Evolutionary conservation across 768 basidiomycete genomes (phyloP).

Genomic region (Tulasnella sp.): DNA sequence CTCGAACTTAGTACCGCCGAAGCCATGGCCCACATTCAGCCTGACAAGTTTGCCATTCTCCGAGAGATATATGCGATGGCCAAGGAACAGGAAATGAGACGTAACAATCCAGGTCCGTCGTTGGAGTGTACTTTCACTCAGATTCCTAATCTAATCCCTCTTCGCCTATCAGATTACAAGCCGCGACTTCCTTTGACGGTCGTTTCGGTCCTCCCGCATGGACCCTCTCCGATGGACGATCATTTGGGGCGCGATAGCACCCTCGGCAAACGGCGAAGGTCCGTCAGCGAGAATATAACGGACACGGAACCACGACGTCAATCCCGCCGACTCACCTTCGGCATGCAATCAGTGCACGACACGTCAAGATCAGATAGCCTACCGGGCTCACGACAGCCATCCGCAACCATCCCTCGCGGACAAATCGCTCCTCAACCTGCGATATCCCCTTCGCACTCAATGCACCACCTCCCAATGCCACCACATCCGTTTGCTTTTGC

Average conservation of each 20-base stretch:
- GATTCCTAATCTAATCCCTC: background rate
- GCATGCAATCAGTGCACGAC: background rate
- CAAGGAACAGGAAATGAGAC: slow-evolving; percentile 31
- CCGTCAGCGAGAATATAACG: background rate
- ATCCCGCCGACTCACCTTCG: background rate
- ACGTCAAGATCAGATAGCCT: background rate
- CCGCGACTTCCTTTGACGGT: slow-evolving; percentile 1
- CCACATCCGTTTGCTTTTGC: background rate
- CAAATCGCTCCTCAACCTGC: background rate
- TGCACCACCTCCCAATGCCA: background rate
- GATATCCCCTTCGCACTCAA: background rate
- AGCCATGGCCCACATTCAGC: slow-evolving; percentile 29
- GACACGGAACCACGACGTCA: background rate
- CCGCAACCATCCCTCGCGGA: background rate
- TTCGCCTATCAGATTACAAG: background rate
- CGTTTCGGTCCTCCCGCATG: background rate
- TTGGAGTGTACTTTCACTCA: background rate
- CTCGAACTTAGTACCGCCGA: slow-evolving; percentile 32
- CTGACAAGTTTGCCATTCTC: slow-evolving; percentile 29
- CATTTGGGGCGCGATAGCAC: background rate
- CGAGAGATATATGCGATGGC: slow-evolving; percentile 33
- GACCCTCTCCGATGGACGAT: background rate
- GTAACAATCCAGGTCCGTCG: slow-evolving; percentile 4
- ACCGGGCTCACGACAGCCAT: background rate
- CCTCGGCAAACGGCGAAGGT: background rate